Base-by-base conservation (phyloP, 2,329 filamentous ascomycete species). In the Aspergillus sojae region DNA sequence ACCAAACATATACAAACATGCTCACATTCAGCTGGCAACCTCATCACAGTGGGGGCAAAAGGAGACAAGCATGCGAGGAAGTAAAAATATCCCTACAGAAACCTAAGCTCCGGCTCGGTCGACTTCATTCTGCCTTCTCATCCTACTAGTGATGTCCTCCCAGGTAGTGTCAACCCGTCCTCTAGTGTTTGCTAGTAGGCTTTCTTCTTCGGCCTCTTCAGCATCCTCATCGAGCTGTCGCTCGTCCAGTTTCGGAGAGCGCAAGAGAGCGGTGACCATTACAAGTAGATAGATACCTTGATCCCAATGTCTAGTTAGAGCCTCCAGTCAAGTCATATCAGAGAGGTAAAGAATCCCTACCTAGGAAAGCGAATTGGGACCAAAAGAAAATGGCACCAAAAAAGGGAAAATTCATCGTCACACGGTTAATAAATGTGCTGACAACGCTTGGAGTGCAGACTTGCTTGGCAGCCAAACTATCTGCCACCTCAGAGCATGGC, bases 341-440 rank as follows among this genome's bases (percentile, higher is more conserved):
- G 21, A 53, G n/a, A 39, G 14, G 11, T 39, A 34, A 36, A 52
- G 23, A 26, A 6, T 32, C 41, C 74, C 70, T 77, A 82, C 82
- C 90, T 50, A 99, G 80, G 80, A 99, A 98, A 14, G 86, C 91
- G 74, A 97, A 98, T 73, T 99, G 95, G 0, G 93, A 92, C 93
- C 94, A 99, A 78, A 98, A 99, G 69, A 92, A 87, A n/a, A 98
- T 82, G 12, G 90, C 88, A 12, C 95, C 95, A 73, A 99, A 96
- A 75, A 97, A 93, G 6, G 95, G 94, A 85, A 95, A 99, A 75
- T 96, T 97, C 73, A 97, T 86, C 26, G 92, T 94, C 65, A 97
- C 88, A 52, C 94, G 89, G 78, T 98, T 97, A 68, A 99, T 84
- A 79, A 99, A 96, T 0, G 92, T 97, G 64, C 92, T 95, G 76